Conservation (phyloP, 2,329 filamentous ascomycete genomes). For the Ceratocystis destructans region DNA sequence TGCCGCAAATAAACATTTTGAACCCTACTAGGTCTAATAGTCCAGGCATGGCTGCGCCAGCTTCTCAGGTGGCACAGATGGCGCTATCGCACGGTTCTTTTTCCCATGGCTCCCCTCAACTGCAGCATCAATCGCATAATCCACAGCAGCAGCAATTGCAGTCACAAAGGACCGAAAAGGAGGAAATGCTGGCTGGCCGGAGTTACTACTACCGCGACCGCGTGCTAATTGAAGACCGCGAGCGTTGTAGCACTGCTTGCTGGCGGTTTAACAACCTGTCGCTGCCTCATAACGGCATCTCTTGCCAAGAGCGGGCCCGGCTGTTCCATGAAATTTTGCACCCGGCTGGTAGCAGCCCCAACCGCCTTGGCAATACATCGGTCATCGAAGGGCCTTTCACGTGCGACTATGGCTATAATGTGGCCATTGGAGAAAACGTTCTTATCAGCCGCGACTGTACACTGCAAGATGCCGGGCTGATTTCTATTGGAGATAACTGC, state of each 20-base stretch:
- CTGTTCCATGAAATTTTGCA: constrained; percentile 60
- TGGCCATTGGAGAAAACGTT: constrained; percentile 73
- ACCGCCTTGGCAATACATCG: constrained; percentile 56
- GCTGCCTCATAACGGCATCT: constrained; percentile 59
- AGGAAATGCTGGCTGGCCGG: constrained; percentile 73
- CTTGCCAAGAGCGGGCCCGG: constrained; percentile 50
- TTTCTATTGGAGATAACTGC: constrained; percentile 65
- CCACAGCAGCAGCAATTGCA: constrained; percentile 7
- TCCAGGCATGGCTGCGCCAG: constrained; percentile 30
- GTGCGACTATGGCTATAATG: constrained; percentile 94
- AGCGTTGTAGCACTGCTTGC: constrained; percentile 66
- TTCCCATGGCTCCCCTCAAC: constrained; percentile 24
- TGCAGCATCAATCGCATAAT: neutral
- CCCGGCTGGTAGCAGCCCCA: constrained; percentile 44
- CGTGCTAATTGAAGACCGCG: constrained; percentile 68
- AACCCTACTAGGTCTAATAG: constrained; percentile 38
- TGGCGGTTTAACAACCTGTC: constrained; percentile 78
- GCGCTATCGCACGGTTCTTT: constrained; percentile 44
- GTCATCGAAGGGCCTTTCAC: constrained; percentile 77
- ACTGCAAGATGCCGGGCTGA: constrained; percentile 72
- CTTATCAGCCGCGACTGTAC: constrained; percentile 71
- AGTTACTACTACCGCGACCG: constrained; percentile 69
- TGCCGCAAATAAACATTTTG: constrained; percentile 46
- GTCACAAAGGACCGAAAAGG: constrained; percentile 53
- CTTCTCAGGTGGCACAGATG: constrained; percentile 35